A percentile compares a stretch with the other conserved stretches of the same genome.
phyloP scores from a whole-genome alignment of 495 filamentous ascomycete genomes.

The Aspergillus sclerotiicarbonarius region DNA sequence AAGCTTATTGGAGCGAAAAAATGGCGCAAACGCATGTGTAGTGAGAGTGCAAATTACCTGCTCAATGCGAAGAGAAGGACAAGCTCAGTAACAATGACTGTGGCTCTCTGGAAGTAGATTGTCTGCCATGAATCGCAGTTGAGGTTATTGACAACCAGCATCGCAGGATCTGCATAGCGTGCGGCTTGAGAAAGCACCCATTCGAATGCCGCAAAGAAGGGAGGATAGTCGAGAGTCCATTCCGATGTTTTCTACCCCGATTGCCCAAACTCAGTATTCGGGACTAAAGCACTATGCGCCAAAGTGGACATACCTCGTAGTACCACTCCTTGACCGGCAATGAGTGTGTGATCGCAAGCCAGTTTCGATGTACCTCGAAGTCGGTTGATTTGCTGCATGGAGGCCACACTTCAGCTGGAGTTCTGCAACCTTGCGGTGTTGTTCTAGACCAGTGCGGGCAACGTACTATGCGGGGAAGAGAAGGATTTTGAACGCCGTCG shows the following conservation, averaged over 20 bases:
- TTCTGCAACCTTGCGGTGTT: neutral
- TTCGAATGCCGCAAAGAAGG: conserved; percentile 96
- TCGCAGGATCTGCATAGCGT: conserved; percentile 68
- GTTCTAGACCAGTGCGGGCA: neutral
- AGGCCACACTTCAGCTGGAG: conserved; percentile 2
- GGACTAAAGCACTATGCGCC: neutral
- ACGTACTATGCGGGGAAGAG: conserved; percentile 96
- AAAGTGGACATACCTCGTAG: conserved; percentile 61
- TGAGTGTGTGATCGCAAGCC: conserved; percentile 91
- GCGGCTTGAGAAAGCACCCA: conserved; percentile 86
- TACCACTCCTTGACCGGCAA: conserved; percentile 90
- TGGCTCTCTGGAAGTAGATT: conserved; percentile 84
- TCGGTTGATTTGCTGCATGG: conserved; percentile 88
- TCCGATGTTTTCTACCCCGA: conserved; percentile 74
- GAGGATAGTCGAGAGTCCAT: conserved; percentile 99
- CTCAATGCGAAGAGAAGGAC: conserved; percentile 81
- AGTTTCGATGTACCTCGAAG: conserved; percentile 97
- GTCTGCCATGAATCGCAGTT: conserved; percentile 88
- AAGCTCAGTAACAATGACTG: conserved; percentile 84
- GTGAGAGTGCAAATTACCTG: conserved; percentile 44
- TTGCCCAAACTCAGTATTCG: conserved; percentile 6
- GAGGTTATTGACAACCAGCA: conserved; percentile 79
- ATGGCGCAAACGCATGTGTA: neutral
- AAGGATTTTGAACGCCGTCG: conserved; percentile 87
- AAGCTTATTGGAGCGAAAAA: neutral